Conservation (phyloP, 148 eudicot species). For the Polygonum maritimum region DNA sequence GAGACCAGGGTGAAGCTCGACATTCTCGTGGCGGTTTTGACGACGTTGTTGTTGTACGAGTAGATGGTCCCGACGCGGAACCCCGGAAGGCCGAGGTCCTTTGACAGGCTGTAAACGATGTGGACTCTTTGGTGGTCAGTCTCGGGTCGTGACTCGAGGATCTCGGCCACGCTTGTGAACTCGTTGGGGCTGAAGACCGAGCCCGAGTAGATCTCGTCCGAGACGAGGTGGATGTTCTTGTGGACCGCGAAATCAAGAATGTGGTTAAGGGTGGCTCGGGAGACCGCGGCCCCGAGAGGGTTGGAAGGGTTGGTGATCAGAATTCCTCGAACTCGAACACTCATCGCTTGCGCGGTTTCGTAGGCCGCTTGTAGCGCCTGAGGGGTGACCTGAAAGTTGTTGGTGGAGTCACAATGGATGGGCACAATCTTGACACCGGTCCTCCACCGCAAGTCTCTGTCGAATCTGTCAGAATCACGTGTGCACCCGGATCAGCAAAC, state of each 20-base stretch:
- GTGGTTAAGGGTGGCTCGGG: conserved; percentile 33
- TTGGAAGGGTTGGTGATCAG: conserved; percentile 90
- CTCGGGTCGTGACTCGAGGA: conserved; percentile 32
- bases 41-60: conserved; percentile 80
- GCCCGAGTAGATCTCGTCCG: conserved; percentile 93
- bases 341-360: conserved; percentile 32
- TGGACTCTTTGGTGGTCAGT: conserved; percentile 55
- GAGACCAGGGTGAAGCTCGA: conserved; percentile 85
- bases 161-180: conserved; percentile 71
- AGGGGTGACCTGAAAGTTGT: conserved; percentile 65
- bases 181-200: conserved; percentile 52
- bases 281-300: conserved; percentile 63
- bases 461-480: conserved; percentile 40
- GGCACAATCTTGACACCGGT: conserved; percentile 82
- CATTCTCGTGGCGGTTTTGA: conserved; percentile 80
- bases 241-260: conserved; percentile 45
- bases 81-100: conserved; percentile 83
- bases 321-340: conserved; percentile 48
- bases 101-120: conserved; percentile 87
- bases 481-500: too few species aligned
- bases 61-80: conserved; percentile 77
- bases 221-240: conserved; percentile 77
- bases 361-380: conserved; percentile 70
- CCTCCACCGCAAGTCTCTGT: conserved; percentile 89
- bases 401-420: conserved; percentile 65